Percentiles rank a stretch among this genome's conserved stretches.
Conservation (phyloP, 179 eudicot species). For the Beta macrorhiza region DNA sequence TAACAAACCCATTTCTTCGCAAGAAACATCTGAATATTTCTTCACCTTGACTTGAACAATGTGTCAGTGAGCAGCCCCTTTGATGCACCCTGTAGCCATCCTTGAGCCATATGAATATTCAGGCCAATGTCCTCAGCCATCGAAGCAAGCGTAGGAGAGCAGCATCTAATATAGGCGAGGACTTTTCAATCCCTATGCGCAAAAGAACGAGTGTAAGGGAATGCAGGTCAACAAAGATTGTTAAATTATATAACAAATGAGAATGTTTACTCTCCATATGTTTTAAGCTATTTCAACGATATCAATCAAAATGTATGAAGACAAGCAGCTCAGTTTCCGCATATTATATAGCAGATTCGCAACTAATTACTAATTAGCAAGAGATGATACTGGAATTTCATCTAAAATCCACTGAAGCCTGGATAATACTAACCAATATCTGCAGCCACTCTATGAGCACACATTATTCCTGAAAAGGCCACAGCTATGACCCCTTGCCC, state of each 20-base stretch:
- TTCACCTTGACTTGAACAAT: conserved; percentile 20
- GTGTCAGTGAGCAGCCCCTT: conserved; percentile 2
- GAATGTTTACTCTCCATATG: too few relatives aligned
- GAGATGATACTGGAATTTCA: neutral
- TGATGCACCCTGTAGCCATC: neutral
- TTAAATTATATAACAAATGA: neutral
- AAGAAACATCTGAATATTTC: neutral
- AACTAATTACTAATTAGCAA: neutral
- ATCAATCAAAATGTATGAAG: neutral
- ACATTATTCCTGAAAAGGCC: conserved; percentile 99
- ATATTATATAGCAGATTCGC: neutral
- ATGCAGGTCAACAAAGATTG: neutral
- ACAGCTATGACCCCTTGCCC: conserved; percentile 99
- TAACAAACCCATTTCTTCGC: neutral
- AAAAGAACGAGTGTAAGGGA: neutral
- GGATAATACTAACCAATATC: conserved; percentile 62
- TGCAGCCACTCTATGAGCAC: conserved; percentile 98
- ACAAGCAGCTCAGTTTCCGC: neutral
- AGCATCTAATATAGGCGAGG: conserved; percentile 65
- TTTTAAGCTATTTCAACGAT: neutral
- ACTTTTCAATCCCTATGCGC: conserved; percentile 71
- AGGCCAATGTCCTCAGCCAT: conserved; percentile 94
- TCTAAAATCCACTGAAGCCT: neutral
- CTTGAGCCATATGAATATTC: conserved; percentile 22
- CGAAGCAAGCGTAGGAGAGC: conserved; percentile 84